Conservation (phyloP, 345 rosid genomes). For the Aurinia saxatilis region DNA sequence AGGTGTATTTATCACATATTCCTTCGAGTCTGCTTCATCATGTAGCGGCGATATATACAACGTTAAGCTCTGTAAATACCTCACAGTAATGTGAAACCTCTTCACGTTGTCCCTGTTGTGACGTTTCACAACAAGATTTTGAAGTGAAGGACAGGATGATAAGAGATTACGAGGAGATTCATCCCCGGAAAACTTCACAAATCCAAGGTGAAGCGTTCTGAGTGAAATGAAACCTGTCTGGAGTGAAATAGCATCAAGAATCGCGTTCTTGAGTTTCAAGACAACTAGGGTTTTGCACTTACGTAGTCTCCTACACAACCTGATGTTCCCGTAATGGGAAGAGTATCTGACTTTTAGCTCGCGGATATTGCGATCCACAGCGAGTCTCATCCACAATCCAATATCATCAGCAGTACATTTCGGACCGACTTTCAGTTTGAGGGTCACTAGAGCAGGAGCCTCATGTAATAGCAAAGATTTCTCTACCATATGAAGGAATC, state of each 20-base stretch:
- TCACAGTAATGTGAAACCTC: neutral
- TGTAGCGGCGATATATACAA: neutral
- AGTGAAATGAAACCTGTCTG: neutral
- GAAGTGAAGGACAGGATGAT: constrained; percentile 3
- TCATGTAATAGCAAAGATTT: no score
- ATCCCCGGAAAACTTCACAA: neutral
- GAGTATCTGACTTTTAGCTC: neutral
- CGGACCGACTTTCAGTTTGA: no score
- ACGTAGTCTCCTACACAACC: neutral
- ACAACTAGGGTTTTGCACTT: neutral
- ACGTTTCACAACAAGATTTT: constrained; percentile 1
- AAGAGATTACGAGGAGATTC: neutral
- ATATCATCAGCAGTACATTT: no score
- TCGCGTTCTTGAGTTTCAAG: neutral
- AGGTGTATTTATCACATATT: neutral
- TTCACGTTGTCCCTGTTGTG: neutral
- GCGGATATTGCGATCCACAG: neutral
- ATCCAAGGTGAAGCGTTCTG: neutral
- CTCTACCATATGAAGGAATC: no score
- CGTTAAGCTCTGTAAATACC: neutral
- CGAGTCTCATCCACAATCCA: no score
- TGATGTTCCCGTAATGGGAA: neutral
- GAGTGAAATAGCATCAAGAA: neutral
- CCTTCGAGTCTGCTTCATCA: neutral
- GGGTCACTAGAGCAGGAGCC: no score